Conservation (phyloP, 2,329 filamentous ascomycete species). For the Pyrenophora tritici-repentis region DNA sequence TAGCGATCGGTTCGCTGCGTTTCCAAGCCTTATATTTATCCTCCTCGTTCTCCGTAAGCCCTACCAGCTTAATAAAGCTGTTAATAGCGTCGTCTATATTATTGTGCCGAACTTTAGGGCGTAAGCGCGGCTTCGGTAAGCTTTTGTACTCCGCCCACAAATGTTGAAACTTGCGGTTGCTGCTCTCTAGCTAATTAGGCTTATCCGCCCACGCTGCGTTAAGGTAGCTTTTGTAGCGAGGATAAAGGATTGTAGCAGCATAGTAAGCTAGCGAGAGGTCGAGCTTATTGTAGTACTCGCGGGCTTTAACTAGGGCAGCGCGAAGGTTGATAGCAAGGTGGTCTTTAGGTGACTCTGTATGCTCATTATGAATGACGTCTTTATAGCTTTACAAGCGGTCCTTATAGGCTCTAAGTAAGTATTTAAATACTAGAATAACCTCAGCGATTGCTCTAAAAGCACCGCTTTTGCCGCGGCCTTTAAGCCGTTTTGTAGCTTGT, state of each 20-base stretch:
- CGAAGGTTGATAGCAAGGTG: slow-evolving; percentile 4
- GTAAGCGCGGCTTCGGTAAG: neutral
- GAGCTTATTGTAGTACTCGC: neutral
- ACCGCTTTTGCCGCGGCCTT: neutral
- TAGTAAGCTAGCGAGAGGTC: neutral
- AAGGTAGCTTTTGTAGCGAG: too few species aligned
- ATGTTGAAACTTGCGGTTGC: neutral
- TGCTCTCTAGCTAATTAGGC: neutral
- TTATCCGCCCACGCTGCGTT: too few species aligned
- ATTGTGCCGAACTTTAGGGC: too few species aligned
- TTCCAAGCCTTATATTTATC: too few species aligned
- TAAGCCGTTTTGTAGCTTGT: neutral
- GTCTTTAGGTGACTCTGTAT: neutral
- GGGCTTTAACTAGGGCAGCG: neutral
- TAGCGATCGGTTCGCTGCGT: too few species aligned
- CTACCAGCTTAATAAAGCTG: too few species aligned
- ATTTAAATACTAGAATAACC: slow-evolving; percentile 5
- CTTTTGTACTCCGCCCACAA: neutral
- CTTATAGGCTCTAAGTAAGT: too few species aligned
- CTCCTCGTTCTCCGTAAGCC: too few species aligned
- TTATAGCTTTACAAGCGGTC: neutral
- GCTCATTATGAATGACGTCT: neutral
- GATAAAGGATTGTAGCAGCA: neutral
- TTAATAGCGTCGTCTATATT: too few species aligned
- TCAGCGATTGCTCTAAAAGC: neutral